Evolutionary conservation across 1,284 basidiomycete genomes (phyloP), one percentile per base, ranked within the genome.

Genomic region (Afroboletus lepidellus): DNA sequence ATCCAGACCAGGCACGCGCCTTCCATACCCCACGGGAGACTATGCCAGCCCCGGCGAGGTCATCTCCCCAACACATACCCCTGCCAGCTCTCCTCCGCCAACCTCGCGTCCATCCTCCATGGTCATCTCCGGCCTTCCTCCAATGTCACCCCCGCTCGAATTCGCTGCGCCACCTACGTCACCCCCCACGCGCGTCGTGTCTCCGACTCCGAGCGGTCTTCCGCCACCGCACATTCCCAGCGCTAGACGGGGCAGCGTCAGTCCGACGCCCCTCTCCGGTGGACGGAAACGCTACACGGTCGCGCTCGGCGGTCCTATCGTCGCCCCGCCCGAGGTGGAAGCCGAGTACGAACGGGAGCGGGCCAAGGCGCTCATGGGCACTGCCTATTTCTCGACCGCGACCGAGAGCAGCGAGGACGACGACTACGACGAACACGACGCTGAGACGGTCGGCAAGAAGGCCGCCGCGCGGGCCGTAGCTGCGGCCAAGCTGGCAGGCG

Each of bases 21-120:
- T 90, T 15, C 87, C 88, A 29, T 91, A 91, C 58, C 89, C 88
- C 13, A 84, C 84, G 4, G 89, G 88, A 3, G 89, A 91, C 60
- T 91, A 91, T 58, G 77, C 87, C 5, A 81, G 81, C 11, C 85
- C 85, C 0, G 74, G 67, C 29, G 69, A 71, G 5, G 32, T 66
- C 12, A 60, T 67, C 20, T 67, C 57, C 57, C 75, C 32, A 55
- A 64, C 77, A 1, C 78, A 84, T 58, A 85, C 85, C 0, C 85
- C 87, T 7, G 72, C 83, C 1, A 78, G 70, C 50, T 87, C 86
- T 0, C 84, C 87, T 41, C 69, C 65, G 0, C 3, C 60, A 15
- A 18, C 39, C 9, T 58, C 64, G 33, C 58, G 66, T 23, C 66
- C 63, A 5, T 47, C 64, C 15, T 69, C 66, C 0, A 57, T 65